Evolutionary conservation across 1,284 basidiomycete species (phyloP).

Genomic region (Singerocomus inundabilis): DNA sequence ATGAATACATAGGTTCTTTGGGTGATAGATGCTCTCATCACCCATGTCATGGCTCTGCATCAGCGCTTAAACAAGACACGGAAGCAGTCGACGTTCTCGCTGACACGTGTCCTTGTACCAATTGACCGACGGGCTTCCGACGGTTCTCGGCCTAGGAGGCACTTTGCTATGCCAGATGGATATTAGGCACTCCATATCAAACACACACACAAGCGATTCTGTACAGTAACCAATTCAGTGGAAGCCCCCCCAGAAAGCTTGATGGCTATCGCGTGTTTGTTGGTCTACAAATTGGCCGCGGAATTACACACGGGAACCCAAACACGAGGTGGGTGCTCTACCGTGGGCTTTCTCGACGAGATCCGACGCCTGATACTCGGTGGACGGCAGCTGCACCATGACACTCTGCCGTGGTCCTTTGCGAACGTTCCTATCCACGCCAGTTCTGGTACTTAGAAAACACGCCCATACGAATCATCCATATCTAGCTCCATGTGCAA

Average conservation of each 20-base stretch:
- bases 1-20: slow-evolving; percentile 3
- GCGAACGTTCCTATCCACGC: neutral
- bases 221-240: slow-evolving; percentile 6
- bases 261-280: slow-evolving; percentile 18
- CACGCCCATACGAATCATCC: neutral
- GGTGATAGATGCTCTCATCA: slow-evolving; percentile 1
- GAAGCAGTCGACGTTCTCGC: slow-evolving; percentile 4
- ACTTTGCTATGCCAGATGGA: slow-evolving; percentile 8
- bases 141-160: neutral
- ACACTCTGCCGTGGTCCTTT: neutral
- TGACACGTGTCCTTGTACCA: slow-evolving; percentile 9
- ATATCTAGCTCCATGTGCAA: slow-evolving; percentile 14
- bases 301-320: slow-evolving; percentile 22
- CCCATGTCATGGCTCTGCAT: neutral
- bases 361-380: slow-evolving; percentile 13
- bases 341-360: slow-evolving; percentile 11
- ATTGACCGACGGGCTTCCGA: slow-evolving; percentile 3
- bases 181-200: slow-evolving; percentile 5
- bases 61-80: neutral
- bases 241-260: slow-evolving; percentile 14
- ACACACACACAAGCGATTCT: slow-evolving; percentile 9
- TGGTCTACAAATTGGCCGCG: slow-evolving; percentile 17
- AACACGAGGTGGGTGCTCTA: slow-evolving; percentile 15
- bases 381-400: slow-evolving; percentile 1
- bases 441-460: neutral